Conservation (phyloP, 2,329 filamentous ascomycete species). For the Ascosphaera acerosa region DNA sequence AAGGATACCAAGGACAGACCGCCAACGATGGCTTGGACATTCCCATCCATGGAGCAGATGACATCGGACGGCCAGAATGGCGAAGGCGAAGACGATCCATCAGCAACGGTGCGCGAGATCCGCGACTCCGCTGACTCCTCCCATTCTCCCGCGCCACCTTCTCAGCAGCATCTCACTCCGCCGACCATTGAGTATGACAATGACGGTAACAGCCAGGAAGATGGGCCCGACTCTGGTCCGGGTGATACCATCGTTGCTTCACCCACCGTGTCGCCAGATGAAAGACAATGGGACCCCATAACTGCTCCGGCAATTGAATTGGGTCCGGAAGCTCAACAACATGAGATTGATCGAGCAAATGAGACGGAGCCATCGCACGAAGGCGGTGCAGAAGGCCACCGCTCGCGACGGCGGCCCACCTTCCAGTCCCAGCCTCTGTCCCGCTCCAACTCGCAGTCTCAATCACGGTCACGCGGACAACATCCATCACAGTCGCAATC, state of each 20-base stretch:
- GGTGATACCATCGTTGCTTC: not conserved
- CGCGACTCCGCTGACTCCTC: not conserved
- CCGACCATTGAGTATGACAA: not conserved
- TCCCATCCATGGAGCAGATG: not conserved
- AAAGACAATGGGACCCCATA: not conserved
- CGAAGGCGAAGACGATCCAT: too few species aligned
- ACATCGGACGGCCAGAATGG: not conserved
- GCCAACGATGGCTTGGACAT: constrained; percentile 8
- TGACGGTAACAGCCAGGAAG: not conserved
- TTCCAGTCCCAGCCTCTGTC: not conserved
- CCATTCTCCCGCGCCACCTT: too few species aligned
- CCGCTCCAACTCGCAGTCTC: too few species aligned
- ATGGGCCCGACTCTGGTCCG: not conserved
- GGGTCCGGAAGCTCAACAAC: too few species aligned
- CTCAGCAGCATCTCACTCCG: too few species aligned
- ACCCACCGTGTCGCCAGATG: not conserved
- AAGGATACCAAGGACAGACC: not conserved
- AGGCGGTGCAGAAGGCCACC: not conserved
- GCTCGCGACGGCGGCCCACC: not conserved
- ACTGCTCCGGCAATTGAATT: too few species aligned
- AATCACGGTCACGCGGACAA: too few species aligned
- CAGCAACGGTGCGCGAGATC: not conserved
- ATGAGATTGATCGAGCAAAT: not conserved
- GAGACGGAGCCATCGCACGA: not conserved
- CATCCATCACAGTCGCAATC: too few species aligned